phyloP scores from a whole-genome alignment of 1,284 basidiomycete genomes.

The Irpex rosettiformis region DNA sequence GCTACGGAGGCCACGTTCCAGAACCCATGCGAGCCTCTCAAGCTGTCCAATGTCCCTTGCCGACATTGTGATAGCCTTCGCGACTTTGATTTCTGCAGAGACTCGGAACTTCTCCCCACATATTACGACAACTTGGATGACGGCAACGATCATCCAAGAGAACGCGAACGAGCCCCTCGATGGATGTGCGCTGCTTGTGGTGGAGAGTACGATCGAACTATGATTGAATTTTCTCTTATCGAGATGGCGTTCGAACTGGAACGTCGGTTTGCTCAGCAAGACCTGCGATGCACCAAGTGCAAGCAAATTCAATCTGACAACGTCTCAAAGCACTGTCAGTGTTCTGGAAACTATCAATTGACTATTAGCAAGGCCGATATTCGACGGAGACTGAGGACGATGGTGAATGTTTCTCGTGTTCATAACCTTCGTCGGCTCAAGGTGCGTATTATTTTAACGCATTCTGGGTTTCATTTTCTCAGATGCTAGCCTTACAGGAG shows the following conservation, averaged over 20 bases:
- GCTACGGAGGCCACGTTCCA: constrained; percentile 79
- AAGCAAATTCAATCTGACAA: constrained; percentile 87
- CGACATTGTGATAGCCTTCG: constrained; percentile 85
- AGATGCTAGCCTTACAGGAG: constrained; percentile 37
- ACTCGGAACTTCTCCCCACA: constrained; percentile 77
- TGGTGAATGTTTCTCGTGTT: constrained; percentile 77
- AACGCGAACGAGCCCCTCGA: constrained; percentile 41
- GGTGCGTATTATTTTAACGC: constrained; percentile 41
- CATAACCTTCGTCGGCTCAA: constrained; percentile 65
- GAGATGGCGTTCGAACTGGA: constrained; percentile 73
- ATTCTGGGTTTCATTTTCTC: not conserved
- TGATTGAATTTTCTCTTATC: constrained; percentile 87
- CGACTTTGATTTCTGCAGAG: constrained; percentile 95
- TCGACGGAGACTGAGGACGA: constrained; percentile 68
- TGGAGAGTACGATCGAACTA: constrained; percentile 83
- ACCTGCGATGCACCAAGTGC: constrained; percentile 86
- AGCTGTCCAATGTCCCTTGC: constrained; percentile 87
- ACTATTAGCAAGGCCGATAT: constrained; percentile 70
- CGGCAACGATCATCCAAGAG: not conserved
- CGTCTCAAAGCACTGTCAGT: constrained; percentile 81
- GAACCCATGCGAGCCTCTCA: constrained; percentile 92
- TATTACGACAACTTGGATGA: constrained; percentile 17
- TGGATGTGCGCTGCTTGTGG: constrained; percentile 74
- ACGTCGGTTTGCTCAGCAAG: constrained; percentile 83
- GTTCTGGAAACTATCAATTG: constrained; percentile 81